Percentiles rank a stretch among this genome's conserved stretches.
These are phyloP conservation scores for Pleurotus pulmonarius DNA, from an alignment of 768 basidiomycete species.

Conservation along the genomic window DNA sequence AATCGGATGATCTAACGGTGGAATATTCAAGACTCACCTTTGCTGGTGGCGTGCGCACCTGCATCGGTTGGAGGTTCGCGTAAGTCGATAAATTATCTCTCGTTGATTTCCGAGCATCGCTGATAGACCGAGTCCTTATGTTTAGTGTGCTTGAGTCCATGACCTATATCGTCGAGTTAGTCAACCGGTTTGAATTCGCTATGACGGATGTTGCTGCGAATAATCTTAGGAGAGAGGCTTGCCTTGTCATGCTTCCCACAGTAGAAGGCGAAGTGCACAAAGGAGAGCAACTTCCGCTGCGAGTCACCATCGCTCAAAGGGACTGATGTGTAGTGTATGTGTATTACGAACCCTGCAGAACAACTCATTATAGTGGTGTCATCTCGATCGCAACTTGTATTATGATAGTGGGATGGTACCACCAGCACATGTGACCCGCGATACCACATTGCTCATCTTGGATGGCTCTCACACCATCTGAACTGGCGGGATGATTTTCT, in stretches of 20 bases:
- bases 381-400: too few species aligned
- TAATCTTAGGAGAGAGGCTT: slow-evolving; percentile 33
- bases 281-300: slow-evolving; percentile 36
- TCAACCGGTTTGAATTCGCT: slow-evolving; percentile 51
- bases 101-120: background rate
- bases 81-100: background rate
- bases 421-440: background rate
- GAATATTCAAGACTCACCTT: slow-evolving; percentile 23
- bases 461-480: background rate
- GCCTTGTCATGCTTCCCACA: slow-evolving; percentile 37
- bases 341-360: too few species aligned
- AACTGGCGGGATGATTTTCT: background rate
- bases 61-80: slow-evolving; percentile 37
- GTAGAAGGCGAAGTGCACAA: slow-evolving; percentile 39
- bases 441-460: background rate
- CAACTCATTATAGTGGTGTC: too few species aligned
- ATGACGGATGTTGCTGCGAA: slow-evolving; percentile 30
- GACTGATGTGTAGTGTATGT: slow-evolving; percentile 12
- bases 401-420: background rate
- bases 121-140: too few species aligned
- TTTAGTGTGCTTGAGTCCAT: slow-evolving; percentile 47
- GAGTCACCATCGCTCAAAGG: slow-evolving; percentile 27
- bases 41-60: slow-evolving; percentile 27
- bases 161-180: slow-evolving; percentile 52
- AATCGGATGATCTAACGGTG: slow-evolving; percentile 2